Conservation (phyloP, 192 early-diverging fungal species). For the Tieghemiomyces parasiticus region DNA sequence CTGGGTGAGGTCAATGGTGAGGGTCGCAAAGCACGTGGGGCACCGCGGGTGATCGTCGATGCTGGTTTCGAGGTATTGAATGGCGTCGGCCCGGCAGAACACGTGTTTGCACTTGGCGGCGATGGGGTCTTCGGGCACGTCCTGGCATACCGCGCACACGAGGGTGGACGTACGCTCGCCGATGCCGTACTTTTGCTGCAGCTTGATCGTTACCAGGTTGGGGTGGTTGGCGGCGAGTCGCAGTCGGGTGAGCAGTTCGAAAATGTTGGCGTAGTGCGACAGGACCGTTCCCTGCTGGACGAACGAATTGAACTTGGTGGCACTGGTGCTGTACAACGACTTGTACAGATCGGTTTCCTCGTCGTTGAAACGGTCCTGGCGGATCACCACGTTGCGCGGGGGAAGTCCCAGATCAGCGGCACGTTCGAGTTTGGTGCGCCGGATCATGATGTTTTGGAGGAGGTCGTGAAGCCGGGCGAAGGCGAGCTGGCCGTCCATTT, state of each 20-base stretch:
- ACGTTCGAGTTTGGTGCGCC: constrained; percentile 78
- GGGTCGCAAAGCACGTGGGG: constrained; percentile 58
- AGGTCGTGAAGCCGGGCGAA: constrained; percentile 62
- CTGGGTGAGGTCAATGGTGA: constrained; percentile 64
- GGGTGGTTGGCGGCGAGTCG: constrained; percentile 86
- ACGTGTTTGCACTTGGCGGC: constrained; percentile 71
- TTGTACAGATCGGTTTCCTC: constrained; percentile 85
- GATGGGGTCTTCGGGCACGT: constrained; percentile 78
- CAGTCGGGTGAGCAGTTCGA: constrained; percentile 80
- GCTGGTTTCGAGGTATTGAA: constrained; percentile 29
- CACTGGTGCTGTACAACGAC: constrained; percentile 58
- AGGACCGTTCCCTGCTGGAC: constrained; percentile 64
- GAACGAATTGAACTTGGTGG: constrained; percentile 68
- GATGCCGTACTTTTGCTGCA: constrained; percentile 16
- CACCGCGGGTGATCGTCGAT: constrained; percentile 30
- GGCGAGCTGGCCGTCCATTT: constrained; percentile 38
- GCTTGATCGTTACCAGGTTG: constrained; percentile 47
- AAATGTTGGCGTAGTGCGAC: constrained; percentile 90
- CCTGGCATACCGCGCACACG: constrained; percentile 77
- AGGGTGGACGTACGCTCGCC: constrained; percentile 15
- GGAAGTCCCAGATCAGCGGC: constrained; percentile 79
- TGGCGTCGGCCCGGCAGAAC: constrained; percentile 76
- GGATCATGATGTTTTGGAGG: constrained; percentile 76
- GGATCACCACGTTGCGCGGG: constrained; percentile 61
- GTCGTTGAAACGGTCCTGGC: constrained; percentile 71